phyloP scores from a whole-genome alignment of 805 yeast genomes.

The Candida berthetii region DNA sequence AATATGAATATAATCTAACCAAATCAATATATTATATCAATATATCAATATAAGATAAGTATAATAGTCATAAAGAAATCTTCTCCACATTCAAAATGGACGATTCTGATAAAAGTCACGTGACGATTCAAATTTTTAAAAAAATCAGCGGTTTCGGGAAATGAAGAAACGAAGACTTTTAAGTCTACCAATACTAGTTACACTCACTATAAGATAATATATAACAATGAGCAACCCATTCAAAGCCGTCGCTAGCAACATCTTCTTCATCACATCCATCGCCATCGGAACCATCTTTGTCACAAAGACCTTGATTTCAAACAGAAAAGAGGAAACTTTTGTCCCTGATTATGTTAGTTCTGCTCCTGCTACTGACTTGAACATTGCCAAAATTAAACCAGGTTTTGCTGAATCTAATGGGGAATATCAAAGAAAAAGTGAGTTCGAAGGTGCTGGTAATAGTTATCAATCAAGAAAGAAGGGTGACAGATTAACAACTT shows the following conservation, averaged over 20 bases:
- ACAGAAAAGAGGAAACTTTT: conserved; percentile 28
- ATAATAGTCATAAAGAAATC: too few relatives aligned
- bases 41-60: too few relatives aligned
- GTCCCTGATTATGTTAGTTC: conserved; percentile 22
- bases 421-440: conserved; percentile 43
- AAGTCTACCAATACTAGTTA: too few relatives aligned
- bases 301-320: conserved; percentile 23
- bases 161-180: too few relatives aligned
- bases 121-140: too few relatives aligned
- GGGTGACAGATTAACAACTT: conserved; percentile 39
- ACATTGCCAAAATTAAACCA: conserved; percentile 38
- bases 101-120: too few relatives aligned
- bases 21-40: too few relatives aligned
- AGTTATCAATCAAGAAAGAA: conserved; percentile 50
- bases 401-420: conserved; percentile 44
- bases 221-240: conserved; percentile 4
- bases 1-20: too few relatives aligned
- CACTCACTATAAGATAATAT: too few relatives aligned
- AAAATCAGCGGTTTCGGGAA: too few relatives aligned
- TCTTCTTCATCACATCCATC: conserved; percentile 17
- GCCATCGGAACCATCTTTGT: conserved; percentile 21
- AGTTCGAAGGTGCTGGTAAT: conserved; percentile 62
- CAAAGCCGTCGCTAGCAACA: conserved; percentile 15
- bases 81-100: neutral
- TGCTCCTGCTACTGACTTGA: neutral